Evolutionary conservation across 2,329 filamentous ascomycete genomes (phyloP).

Genomic region (Ceratocystis eucalypticola): DNA sequence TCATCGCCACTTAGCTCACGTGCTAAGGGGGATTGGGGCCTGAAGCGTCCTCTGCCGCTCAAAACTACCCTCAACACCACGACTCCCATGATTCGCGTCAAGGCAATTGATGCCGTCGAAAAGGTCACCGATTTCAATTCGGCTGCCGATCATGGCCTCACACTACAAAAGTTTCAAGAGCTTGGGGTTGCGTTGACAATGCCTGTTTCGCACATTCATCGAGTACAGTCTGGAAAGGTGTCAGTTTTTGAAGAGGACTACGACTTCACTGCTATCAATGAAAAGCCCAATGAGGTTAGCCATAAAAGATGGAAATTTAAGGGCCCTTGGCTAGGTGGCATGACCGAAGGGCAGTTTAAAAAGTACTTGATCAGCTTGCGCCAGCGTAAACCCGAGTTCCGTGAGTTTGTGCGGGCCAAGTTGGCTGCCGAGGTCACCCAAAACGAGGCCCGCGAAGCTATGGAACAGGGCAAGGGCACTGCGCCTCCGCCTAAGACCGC

Average conservation of each 20-base stretch:
- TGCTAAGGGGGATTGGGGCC: slow-evolving; percentile 73
- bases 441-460: slow-evolving; percentile 27
- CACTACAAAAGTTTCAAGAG: slow-evolving; percentile 75
- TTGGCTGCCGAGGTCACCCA: slow-evolving; percentile 35
- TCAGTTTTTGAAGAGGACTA: slow-evolving; percentile 44
- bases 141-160: slow-evolving; percentile 66
- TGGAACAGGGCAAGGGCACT: slow-evolving; percentile 28
- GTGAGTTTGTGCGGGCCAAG: slow-evolving; percentile 36
- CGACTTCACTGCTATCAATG: slow-evolving; percentile 37
- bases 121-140: slow-evolving; percentile 81
- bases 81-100: slow-evolving; percentile 63
- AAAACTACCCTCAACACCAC: slow-evolving; percentile 59
- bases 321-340: slow-evolving; percentile 52
- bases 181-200: slow-evolving; percentile 58
- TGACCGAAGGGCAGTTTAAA: slow-evolving; percentile 47
- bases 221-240: slow-evolving; percentile 18
- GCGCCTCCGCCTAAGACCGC: slow-evolving; percentile 25
- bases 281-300: slow-evolving; percentile 26
- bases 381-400: slow-evolving; percentile 41
- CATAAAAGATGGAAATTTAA: slow-evolving; percentile 51
- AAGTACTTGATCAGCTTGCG: slow-evolving; percentile 41
- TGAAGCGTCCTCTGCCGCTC: slow-evolving; percentile 71
- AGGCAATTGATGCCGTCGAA: slow-evolving; percentile 69
- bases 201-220: slow-evolving; percentile 26
- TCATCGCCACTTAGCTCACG: slow-evolving; percentile 62